Conservation (phyloP, 2,329 filamentous ascomycete genomes). For the Trichoderma semiorbis region DNA sequence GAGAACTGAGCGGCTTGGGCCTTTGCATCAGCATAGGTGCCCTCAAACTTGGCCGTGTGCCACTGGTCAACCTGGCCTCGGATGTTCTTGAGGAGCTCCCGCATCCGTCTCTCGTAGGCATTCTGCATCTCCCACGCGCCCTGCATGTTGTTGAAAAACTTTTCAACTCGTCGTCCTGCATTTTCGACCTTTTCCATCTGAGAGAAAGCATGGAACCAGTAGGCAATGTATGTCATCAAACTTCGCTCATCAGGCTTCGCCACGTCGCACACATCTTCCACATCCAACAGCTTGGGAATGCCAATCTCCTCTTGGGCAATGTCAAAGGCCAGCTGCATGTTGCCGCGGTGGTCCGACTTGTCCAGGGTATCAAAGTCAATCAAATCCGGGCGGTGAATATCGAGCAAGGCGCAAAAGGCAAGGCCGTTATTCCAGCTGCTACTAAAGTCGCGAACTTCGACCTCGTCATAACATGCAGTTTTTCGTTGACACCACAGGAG, state of each 20-base stretch:
- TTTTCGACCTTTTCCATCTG: slow-evolving; percentile 99
- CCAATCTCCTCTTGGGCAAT: slow-evolving; percentile 95
- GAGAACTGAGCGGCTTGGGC: slow-evolving; percentile 77
- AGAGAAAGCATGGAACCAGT: slow-evolving; percentile 99
- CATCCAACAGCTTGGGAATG: slow-evolving; percentile 91
- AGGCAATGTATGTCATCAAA: slow-evolving; percentile 99
- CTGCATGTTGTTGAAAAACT: slow-evolving; percentile 98
- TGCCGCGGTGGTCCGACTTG: slow-evolving; percentile 89
- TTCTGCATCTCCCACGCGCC: slow-evolving; percentile 99
- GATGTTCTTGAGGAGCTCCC: slow-evolving; percentile 72
- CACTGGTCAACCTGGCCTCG: slow-evolving; percentile 69
- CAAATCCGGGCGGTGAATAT: slow-evolving; percentile 94
- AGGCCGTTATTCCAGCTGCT: slow-evolving; percentile 95
- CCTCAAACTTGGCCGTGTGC: slow-evolving; percentile 78
- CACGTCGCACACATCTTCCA: slow-evolving; percentile 97
- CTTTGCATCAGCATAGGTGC: slow-evolving; percentile 91
- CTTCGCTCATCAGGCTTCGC: slow-evolving; percentile 92
- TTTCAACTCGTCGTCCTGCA: slow-evolving; percentile 90
- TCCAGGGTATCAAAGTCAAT: slow-evolving; percentile 96
- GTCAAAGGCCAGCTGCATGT: slow-evolving; percentile 98
- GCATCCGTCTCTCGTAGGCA: slow-evolving; percentile 88
- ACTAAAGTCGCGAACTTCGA: slow-evolving; percentile 93
- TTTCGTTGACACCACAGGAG: slow-evolving; percentile 97
- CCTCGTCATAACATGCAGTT: slow-evolving; percentile 96
- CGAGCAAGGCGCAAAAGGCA: slow-evolving; percentile 91